Evolutionary conservation across 192 early-diverging fungal species (phyloP).

Genomic region (Linnemannia zychae): DNA sequence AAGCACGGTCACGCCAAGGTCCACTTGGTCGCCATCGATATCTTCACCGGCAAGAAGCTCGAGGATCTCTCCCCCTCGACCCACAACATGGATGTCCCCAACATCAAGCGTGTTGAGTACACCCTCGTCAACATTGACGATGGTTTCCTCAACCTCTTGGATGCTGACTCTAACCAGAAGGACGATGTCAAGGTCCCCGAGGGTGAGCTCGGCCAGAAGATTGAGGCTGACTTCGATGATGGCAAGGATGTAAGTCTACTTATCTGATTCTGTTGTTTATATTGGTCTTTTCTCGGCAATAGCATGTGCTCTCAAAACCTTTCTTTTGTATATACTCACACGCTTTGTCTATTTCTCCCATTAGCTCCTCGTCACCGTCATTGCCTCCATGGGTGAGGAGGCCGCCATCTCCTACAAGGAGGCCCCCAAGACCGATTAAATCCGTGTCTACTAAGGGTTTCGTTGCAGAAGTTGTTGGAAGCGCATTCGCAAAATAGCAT

Average conservation of each 20-base stretch:
- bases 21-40: conserved; percentile 92
- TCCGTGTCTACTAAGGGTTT: not conserved
- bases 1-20: conserved; percentile 99
- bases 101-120: conserved; percentile 91
- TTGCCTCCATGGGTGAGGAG: conserved; percentile 95
- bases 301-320: not conserved
- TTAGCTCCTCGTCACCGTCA: conserved; percentile 88
- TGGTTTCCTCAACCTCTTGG: conserved; percentile 92
- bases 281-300: not conserved
- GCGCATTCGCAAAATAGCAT: conserved; percentile 28
- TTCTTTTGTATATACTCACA: not conserved
- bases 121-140: conserved; percentile 90
- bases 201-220: conserved; percentile 81
- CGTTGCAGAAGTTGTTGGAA: conserved; percentile 18
- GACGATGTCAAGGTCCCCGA: conserved; percentile 97
- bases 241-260: conserved; percentile 56
- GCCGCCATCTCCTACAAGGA: conserved; percentile 86
- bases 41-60: conserved; percentile 98
- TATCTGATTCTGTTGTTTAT: conserved; percentile 1
- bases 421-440: conserved; percentile 68
- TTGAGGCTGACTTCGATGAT: conserved; percentile 79
- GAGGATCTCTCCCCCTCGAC: conserved; percentile 99
- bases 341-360: not conserved
- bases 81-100: conserved; percentile 99
- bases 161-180: conserved; percentile 83